Evolutionary conservation across 371 early-diverging fungal genomes (phyloP), one percentile per base, ranked within the genome.

Genomic region (Apophysomyces ossiformis): DNA sequence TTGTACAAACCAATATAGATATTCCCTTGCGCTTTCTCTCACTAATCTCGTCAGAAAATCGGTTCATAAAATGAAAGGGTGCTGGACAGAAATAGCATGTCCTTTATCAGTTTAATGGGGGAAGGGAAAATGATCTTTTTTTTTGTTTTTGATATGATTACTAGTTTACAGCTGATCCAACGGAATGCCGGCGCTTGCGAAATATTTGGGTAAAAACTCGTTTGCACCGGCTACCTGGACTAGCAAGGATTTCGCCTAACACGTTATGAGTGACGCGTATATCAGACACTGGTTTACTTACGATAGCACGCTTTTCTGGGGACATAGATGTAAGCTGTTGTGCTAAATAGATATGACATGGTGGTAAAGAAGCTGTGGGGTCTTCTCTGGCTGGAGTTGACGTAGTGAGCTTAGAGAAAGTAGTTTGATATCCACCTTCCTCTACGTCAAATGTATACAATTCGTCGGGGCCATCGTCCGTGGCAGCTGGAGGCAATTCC

Each of bases 381-480:
- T 89, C 83, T 0, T 76, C 68, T 50, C 74, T 74, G 9, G 73
- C 50, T 15, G 75, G 84, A n/a, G 77, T 65, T 13, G 84, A 73
- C 0, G 92, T 89, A 11, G 89, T 77, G 44, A 92, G 74, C 46
- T 84, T 85, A 9, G 90, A 81, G 74, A 88, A 94, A 54, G 89
- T 79, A 9, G 90, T 90, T 69, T 93, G 94, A 72, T 93, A 94
- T 1, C 94, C 94, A 41, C 87, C 88, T 39, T 78, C 80, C 63
- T 91, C 92, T 26, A 92, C 75, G 76, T 93, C 93, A 2, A 90
- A 74, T 37, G 87, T 83, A 63, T 89, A 86, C 46, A 91, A 78
- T 38, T 89, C 89, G 69, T 92, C 93, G 38, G 88, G 89, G 9
- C 84, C 85, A 5, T 88, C 88, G 1, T 72, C 84, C 5, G 84